These are phyloP conservation scores for Aspergillus glaucus DNA, from an alignment of 2,329 filamentous ascomycete species.

Conservation along the genomic window DNA sequence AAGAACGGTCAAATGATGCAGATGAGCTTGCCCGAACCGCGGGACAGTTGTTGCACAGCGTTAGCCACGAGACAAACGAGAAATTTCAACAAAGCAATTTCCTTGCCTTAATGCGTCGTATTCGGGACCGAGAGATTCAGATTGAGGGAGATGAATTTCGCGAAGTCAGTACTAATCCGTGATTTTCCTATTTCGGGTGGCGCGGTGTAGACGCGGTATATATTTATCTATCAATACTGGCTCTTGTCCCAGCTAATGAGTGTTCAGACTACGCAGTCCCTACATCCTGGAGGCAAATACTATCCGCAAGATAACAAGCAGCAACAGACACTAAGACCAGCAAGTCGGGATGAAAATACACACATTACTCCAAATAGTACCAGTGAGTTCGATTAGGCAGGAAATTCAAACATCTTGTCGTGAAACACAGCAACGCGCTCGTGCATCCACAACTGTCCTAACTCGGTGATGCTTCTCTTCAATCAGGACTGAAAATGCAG, in stretches of 20 bases:
- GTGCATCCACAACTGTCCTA: background rate
- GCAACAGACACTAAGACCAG: slow-evolving; percentile 2
- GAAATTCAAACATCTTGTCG: slow-evolving; percentile 8
- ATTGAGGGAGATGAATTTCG: slow-evolving; percentile 60
- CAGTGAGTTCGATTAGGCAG: slow-evolving; percentile 19
- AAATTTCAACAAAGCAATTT: slow-evolving; percentile 79
- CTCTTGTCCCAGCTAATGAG: slow-evolving; percentile 30
- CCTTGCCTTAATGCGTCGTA: slow-evolving; percentile 66
- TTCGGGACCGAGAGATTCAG: slow-evolving; percentile 65
- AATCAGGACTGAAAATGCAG: background rate
- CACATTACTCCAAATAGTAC: slow-evolving; percentile 9
- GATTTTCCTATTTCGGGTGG: slow-evolving; percentile 28
- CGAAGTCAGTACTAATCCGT: slow-evolving; percentile 42
- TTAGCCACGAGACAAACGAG: slow-evolving; percentile 60
- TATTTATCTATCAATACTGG: slow-evolving; percentile 20
- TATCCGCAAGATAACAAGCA: slow-evolving; percentile 33
- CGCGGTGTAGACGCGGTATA: slow-evolving; percentile 33
- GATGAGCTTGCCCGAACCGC: slow-evolving; percentile 69
- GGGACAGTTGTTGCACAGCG: slow-evolving; percentile 60
- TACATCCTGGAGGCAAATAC: slow-evolving; percentile 43
- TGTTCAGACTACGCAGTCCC: slow-evolving; percentile 34
- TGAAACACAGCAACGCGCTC: background rate
- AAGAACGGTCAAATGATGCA: slow-evolving; percentile 42
- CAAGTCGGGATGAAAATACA: slow-evolving; percentile 1
- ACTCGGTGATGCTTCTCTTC: background rate